Percentiles rank a stretch among this genome's conserved stretches.
phyloP scores from a whole-genome alignment of 1,284 basidiomycete genomes.

The Bjerkandera adusta region DNA sequence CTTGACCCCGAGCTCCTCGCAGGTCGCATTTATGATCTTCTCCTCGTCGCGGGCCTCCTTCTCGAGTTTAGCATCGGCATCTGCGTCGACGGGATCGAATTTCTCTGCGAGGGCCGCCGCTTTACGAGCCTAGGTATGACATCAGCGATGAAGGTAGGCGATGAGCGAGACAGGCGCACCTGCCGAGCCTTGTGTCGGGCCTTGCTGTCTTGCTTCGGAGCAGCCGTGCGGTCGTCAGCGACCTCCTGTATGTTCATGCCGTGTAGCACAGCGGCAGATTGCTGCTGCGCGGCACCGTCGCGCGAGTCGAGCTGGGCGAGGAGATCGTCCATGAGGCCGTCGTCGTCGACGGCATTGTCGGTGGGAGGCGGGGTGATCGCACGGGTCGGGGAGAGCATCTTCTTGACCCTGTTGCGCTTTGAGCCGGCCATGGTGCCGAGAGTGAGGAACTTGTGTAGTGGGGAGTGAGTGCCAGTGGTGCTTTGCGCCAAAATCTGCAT shows the following conservation, averaged over 20 bases:
- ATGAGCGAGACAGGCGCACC: conserved; percentile 40
- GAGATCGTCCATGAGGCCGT: conserved; percentile 68
- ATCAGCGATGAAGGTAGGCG: neutral
- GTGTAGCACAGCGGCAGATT: conserved; percentile 48
- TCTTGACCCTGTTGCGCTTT: conserved; percentile 55
- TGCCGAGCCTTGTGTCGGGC: conserved; percentile 77
- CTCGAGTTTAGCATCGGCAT: conserved; percentile 62
- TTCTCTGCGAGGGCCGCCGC: conserved; percentile 66
- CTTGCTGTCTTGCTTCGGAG: conserved; percentile 66
- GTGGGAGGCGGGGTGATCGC: conserved; percentile 18
- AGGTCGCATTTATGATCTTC: conserved; percentile 63
- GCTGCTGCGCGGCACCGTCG: conserved; percentile 46
- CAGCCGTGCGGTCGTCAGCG: conserved; percentile 35
- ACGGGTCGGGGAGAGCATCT: conserved; percentile 27
- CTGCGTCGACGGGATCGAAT: conserved; percentile 57
- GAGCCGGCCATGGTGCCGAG: conserved; percentile 34
- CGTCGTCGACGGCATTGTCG: conserved; percentile 35
- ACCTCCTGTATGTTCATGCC: conserved; percentile 43
- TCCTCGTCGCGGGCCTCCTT: conserved; percentile 75
- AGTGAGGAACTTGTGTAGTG: too few relatives aligned
- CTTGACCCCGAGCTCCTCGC: conserved; percentile 64
- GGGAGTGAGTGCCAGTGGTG: too few relatives aligned
- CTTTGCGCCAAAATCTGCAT: too few relatives aligned
- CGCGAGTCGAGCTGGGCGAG: conserved; percentile 68
- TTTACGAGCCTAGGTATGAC: conserved; percentile 63